A percentile compares a stretch with the other conserved stretches of the same genome.
phyloP scores from a whole-genome alignment of 345 rosid genomes.

The Rhizophora apiculata region DNA sequence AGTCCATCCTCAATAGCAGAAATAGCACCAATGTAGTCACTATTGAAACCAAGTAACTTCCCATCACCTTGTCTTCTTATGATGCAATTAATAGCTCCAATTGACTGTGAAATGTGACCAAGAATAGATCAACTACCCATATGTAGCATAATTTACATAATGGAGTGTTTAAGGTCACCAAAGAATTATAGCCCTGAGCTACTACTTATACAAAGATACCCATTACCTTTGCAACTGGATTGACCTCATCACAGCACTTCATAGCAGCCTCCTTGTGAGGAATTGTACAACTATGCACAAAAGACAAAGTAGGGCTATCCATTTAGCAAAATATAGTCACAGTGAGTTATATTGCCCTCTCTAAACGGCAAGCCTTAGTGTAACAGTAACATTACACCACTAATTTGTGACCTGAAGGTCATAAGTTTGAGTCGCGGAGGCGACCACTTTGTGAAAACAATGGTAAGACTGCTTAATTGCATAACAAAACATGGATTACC shows the following conservation, averaged over 20 bases:
- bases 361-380: no score
- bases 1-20: conserved; percentile 95
- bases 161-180: conserved; percentile 3
- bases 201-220: conserved; percentile 1
- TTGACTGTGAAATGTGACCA: conserved; percentile 50
- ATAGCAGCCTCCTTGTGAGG: conserved; percentile 91
- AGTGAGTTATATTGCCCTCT: no score
- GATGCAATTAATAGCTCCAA: conserved; percentile 95
- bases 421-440: no score
- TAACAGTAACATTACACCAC: no score
- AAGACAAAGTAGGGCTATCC: neutral
- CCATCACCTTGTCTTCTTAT: conserved; percentile 71
- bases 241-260: conserved; percentile 79
- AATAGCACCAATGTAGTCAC: conserved; percentile 89
- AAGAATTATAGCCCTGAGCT: conserved; percentile 2
- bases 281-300: conserved; percentile 68
- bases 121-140: conserved; percentile 23
- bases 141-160: neutral
- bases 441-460: no score
- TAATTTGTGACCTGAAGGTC: no score
- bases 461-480: no score
- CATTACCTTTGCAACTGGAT: conserved; percentile 83
- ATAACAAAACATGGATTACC: no score
- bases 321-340: conserved; percentile 2
- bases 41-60: conserved; percentile 76